A percentile compares a stretch with the other conserved stretches of the same genome.
Conservation (phyloP, 202 grass and related monocot species). For the Setaria italica region DNA sequence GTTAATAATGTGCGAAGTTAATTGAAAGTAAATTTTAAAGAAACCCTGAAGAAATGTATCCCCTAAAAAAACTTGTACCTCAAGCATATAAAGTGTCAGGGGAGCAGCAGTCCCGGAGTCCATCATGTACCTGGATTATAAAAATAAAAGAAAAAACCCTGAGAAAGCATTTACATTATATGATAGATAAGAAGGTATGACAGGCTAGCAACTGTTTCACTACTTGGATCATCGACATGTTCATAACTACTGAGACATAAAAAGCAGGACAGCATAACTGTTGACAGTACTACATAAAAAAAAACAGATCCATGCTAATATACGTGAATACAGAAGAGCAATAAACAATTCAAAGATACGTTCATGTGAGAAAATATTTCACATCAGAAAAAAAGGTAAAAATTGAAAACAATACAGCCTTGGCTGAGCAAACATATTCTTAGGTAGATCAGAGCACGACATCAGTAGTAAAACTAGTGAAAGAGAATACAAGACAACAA, state of each 20-base stretch:
- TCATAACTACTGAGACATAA: background rate
- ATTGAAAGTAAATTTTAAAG: constrained; percentile 24
- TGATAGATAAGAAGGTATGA: background rate
- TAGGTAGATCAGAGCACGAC: constrained; percentile 4
- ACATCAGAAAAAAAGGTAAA: background rate
- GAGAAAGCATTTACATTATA: constrained; percentile 24
- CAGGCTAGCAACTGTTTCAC: background rate
- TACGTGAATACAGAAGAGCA: constrained; percentile 9
- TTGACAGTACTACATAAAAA: background rate
- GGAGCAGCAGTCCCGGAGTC: constrained; percentile 83
- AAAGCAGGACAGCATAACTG: background rate
- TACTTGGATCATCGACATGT: background rate
- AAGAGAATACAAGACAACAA: constrained; percentile 14
- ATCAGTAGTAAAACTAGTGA: constrained; percentile 11
- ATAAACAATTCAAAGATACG: constrained; percentile 13
- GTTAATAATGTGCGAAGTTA: constrained; percentile 47
- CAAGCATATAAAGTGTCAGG: constrained; percentile 97
- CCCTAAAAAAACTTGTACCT: constrained; percentile 48
- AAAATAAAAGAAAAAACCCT: constrained; percentile 40
- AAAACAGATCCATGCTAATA: constrained; percentile 35
- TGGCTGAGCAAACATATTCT: constrained; percentile 25
- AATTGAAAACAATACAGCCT: constrained; percentile 19
- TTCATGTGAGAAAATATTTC: constrained; percentile 17
- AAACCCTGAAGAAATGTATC: constrained; percentile 33
- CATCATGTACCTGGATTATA: constrained; percentile 88